A percentile compares a stretch with the other conserved stretches of the same genome.
Conservation (phyloP, 2,329 filamentous ascomycete genomes). For the Karstenula rhodostoma region DNA sequence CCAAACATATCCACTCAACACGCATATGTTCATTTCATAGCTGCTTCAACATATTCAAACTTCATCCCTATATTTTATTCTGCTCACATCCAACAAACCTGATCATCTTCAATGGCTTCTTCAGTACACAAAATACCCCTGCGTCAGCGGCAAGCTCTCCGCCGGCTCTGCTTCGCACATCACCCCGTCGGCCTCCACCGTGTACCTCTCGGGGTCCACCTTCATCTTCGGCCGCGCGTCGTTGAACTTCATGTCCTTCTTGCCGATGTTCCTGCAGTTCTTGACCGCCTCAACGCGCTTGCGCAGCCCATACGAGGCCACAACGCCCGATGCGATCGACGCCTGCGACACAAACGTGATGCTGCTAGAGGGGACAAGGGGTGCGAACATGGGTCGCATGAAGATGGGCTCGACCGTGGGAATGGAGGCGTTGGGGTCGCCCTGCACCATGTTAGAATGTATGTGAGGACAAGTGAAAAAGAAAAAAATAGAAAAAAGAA, state of each 20-base stretch:
- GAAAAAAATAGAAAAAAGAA: background rate
- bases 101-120: background rate
- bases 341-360: constrained; percentile 84
- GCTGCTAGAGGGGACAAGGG: constrained; percentile 73
- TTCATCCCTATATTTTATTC: background rate
- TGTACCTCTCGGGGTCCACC: constrained; percentile 90
- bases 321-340: constrained; percentile 71
- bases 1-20: too few species aligned
- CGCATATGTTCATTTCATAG: too few species aligned
- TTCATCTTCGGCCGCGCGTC: constrained; percentile 83
- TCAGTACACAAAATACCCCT: constrained; percentile 79
- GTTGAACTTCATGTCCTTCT: constrained; percentile 92
- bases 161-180: constrained; percentile 78
- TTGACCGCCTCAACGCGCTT: constrained; percentile 84
- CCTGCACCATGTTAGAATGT: constrained; percentile 33
- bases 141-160: constrained; percentile 74
- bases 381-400: constrained; percentile 85
- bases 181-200: constrained; percentile 82
- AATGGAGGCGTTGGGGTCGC: constrained; percentile 67
- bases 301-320: constrained; percentile 75
- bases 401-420: constrained; percentile 87
- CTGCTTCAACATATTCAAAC: background rate
- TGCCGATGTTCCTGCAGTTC: constrained; percentile 76
- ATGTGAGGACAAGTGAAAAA: constrained; percentile 14
- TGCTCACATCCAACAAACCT: background rate